These are phyloP conservation scores for Eucalyptus polyanthemos DNA, from an alignment of 345 rosid species.

Conservation along the genomic window DNA sequence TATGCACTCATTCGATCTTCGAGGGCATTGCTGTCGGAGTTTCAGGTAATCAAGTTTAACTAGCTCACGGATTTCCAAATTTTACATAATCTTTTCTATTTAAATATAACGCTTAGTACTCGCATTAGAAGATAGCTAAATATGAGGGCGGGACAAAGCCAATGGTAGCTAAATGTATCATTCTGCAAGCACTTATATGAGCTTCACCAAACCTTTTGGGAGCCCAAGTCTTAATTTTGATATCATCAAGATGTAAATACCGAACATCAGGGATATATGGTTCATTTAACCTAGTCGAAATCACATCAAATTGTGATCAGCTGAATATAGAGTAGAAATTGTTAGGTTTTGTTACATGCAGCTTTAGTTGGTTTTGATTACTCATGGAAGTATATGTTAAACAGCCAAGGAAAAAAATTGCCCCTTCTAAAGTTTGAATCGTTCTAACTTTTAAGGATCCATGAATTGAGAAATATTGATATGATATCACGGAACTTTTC, in stretches of 20 bases:
- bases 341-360: not conserved
- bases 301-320: not conserved
- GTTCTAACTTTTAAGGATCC: not conserved
- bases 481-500: not conserved
- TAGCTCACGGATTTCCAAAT: not conserved
- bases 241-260: not conserved
- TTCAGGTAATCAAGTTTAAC: slow-evolving; percentile 26
- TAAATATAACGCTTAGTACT: not conserved
- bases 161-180: not conserved
- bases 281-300: not conserved
- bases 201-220: not conserved
- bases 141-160: not conserved
- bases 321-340: not conserved
- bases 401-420: not conserved
- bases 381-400: not conserved
- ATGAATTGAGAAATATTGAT: not conserved
- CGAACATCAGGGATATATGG: not conserved
- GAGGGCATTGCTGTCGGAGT: slow-evolving; percentile 91
- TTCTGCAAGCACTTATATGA: not conserved
- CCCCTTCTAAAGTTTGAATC: not conserved
- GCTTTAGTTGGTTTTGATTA: not conserved
- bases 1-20: slow-evolving; percentile 76
- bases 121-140: not conserved
- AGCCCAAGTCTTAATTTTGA: not conserved
- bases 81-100: not conserved